Evolutionary conservation across 2,329 filamentous ascomycete genomes (phyloP).

Genomic region (Hypoxylon sp.): DNA sequence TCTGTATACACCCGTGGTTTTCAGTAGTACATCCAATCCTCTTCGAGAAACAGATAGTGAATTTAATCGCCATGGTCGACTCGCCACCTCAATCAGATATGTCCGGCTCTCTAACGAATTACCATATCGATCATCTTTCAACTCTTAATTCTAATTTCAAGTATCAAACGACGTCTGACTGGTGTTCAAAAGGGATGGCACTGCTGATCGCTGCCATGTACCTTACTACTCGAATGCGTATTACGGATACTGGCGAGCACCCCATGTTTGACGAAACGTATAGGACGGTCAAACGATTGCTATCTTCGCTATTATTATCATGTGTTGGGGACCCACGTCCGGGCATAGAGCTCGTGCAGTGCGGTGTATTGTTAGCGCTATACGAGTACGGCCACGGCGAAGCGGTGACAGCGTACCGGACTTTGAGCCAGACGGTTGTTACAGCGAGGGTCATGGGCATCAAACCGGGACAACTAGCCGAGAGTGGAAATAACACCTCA

Average conservation of each 20-base stretch:
- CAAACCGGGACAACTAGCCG: slow-evolving; percentile 55
- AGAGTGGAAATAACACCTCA: slow-evolving; percentile 51
- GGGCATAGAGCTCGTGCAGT: slow-evolving; percentile 59
- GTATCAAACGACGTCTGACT: slow-evolving; percentile 35
- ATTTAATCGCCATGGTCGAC: slow-evolving; percentile 42
- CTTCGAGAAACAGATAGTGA: slow-evolving; percentile 55
- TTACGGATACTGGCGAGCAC: slow-evolving; percentile 55
- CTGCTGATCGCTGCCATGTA: slow-evolving; percentile 62
- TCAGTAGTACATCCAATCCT: slow-evolving; percentile 59
- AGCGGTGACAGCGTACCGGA: slow-evolving; percentile 59
- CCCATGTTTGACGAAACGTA: slow-evolving; percentile 60
- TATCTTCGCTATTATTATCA: slow-evolving; percentile 55
- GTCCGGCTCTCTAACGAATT: slow-evolving; percentile 42
- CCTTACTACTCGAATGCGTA: slow-evolving; percentile 59
- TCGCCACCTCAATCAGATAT: slow-evolving; percentile 42
- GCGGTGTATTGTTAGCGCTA: slow-evolving; percentile 59
- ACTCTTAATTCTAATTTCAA: slow-evolving; percentile 31
- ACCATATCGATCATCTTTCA: slow-evolving; percentile 35
- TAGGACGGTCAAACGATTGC: slow-evolving; percentile 57
- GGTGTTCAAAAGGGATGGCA: slow-evolving; percentile 53
- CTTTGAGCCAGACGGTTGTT: slow-evolving; percentile 59
- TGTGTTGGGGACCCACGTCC: slow-evolving; percentile 53
- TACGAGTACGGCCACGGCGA: slow-evolving; percentile 64
- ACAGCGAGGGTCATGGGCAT: slow-evolving; percentile 57
- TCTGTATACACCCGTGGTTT: slow-evolving; percentile 60